Conservation (phyloP, 2,329 filamentous ascomycete species). For the Pseudopyricularia javanii region DNA sequence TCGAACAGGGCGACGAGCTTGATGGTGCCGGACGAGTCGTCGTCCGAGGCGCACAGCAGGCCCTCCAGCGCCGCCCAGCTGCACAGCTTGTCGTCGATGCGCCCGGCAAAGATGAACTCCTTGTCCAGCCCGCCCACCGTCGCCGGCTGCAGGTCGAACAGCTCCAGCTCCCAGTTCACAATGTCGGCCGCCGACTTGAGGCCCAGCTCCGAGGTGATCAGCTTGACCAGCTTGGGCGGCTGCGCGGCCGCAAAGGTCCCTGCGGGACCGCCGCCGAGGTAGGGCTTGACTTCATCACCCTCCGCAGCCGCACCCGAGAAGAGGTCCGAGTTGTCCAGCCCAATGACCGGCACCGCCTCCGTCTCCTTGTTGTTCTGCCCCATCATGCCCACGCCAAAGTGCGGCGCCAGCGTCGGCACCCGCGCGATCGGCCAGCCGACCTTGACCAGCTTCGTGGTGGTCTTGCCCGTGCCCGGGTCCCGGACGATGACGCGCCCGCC, state of each 20-base stretch:
- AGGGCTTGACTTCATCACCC: conserved; percentile 19
- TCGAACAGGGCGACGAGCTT: conserved; percentile 93
- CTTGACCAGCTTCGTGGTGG: conserved; percentile 78
- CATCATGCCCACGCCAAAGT: conserved; percentile 73
- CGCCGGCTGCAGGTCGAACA: conserved; percentile 90
- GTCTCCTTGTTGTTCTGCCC: conserved; percentile 97
- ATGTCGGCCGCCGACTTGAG: conserved; percentile 65
- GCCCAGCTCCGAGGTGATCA: conserved; percentile 68
- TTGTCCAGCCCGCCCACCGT: conserved; percentile 81
- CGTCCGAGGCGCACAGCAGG: conserved; percentile 57
- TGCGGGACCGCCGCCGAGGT: conserved; percentile 27
- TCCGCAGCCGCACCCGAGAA: conserved; percentile 43
- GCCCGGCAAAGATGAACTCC: conserved; percentile 92
- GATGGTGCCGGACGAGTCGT: conserved; percentile 58
- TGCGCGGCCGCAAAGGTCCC: conserved; percentile 59
- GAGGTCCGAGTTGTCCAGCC: conserved; percentile 76
- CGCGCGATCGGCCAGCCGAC: conserved; percentile 82
- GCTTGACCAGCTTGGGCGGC: conserved; percentile 73
- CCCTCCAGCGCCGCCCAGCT: conserved; percentile 63
- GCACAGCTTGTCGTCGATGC: conserved; percentile 93
- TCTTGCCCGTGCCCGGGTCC: conserved; percentile 52
- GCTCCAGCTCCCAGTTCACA: conserved; percentile 89
- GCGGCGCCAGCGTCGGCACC: conserved; percentile 88
- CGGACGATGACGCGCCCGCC: conserved; percentile 80
- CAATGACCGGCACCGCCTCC: conserved; percentile 86